Evolutionary conservation across 768 basidiomycete genomes (phyloP).

Genomic region (Hydnomerulius pinastri): DNA sequence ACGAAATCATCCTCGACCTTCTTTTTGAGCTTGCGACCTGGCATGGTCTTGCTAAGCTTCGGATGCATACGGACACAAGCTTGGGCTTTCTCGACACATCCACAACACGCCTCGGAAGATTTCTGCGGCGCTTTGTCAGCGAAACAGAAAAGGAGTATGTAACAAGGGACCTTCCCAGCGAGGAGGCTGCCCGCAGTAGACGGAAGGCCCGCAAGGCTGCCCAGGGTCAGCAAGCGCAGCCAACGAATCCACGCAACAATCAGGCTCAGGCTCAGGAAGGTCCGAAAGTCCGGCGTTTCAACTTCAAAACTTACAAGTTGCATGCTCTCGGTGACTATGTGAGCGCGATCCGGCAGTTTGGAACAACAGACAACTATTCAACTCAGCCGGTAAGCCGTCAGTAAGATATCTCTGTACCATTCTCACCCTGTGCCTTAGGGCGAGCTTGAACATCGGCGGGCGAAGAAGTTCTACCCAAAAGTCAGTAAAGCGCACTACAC

Average conservation of each 20-base stretch:
- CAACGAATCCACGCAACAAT: neutral
- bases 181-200: conserved; percentile 26
- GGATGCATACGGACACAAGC: conserved; percentile 23
- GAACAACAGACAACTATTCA: conserved; percentile 31
- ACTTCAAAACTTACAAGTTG: conserved; percentile 17
- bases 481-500: conserved; percentile 37
- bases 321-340: conserved; percentile 21
- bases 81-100: conserved; percentile 21
- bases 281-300: conserved; percentile 8
- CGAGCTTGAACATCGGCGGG: conserved; percentile 36
- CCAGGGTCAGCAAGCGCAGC: neutral
- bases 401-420: neutral
- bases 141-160: conserved; percentile 20
- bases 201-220: neutral
- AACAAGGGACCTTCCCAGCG: conserved; percentile 34
- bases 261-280: neutral
- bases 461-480: conserved; percentile 39
- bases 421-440: conserved; percentile 24
- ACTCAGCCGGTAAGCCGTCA: conserved; percentile 33
- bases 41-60: conserved; percentile 31
- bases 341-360: conserved; percentile 11
- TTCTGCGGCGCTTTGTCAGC: conserved; percentile 23
- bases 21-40: conserved; percentile 22
- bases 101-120: conserved; percentile 23
- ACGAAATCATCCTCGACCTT: conserved; percentile 15